Evolutionary conservation across 2,329 filamentous ascomycete species (phyloP), one percentile per base, ranked within the genome.

Genomic region (Nemania sp.): DNA sequence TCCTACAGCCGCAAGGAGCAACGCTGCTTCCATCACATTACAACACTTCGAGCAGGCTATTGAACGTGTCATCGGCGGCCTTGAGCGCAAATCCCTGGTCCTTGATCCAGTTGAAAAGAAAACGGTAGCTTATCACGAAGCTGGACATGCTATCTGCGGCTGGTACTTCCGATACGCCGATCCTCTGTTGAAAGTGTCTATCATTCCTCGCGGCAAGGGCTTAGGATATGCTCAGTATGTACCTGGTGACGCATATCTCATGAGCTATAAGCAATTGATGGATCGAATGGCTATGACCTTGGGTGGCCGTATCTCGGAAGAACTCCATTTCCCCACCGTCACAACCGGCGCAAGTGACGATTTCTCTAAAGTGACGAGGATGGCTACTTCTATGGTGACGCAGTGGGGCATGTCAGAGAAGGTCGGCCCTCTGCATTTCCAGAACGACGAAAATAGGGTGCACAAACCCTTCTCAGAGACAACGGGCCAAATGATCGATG

Each of bases 221-320:
- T 80, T 99, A 14, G 94, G 94, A 7, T 99, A 99, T 70, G 94
- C 94, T 1, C 94, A 99, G 73, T 97, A 97, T 71, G 82, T 99
- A n/a, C 94, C 94, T 19, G 86, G 86, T 52, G 94, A 99, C 69
- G 91, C 90, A 7, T 97, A 97, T 72, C 82, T 99, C 60, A 94
- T 99, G 92, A 96, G 88, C 68, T 87, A 90, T 60, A 87, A 92
- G 70, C 94, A 99, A 75, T 80, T 99, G 36, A 96, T 97, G 90
- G 94, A 99, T 72, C 91, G 94, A 64, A 99, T 99, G 94, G 94
- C 94, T 61, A 99, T 99, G 94, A 97, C 93, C 2, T 86, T 99
- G 50, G 94, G 92, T 64, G 94, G 94, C 1, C 91, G 94, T 61
- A 89, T 99, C 20, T 94, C 89, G 17, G 94, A 99, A 75, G 94